Base-by-base conservation (phyloP, 148 eudicot genomes). In the Arbutus unedo region DNA sequence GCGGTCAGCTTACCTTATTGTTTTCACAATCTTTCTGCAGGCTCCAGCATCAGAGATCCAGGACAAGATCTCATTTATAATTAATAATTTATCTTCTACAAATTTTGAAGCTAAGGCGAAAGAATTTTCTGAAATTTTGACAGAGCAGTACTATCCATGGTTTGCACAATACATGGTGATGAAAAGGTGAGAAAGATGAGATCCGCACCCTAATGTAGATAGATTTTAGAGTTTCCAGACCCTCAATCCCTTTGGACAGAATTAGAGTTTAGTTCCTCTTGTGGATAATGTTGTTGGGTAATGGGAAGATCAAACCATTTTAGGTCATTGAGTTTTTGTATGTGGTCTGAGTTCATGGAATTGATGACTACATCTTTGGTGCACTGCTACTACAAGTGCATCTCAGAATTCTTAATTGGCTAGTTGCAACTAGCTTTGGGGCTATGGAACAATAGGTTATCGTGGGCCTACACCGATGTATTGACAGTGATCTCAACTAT, bases 121-220 rank as follows among this genome's bases (percentile, higher is more conserved):
- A 87, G 99, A 96, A 64, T 91, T 96, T 79, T 85, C 90, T 23
- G 98, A 96, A 71, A 83, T 93, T 78, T 87, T 96, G 83, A 93
- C 86, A 76, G 95, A 93, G 88, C 92, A 91, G 77, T 91, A 87
- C 88, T 91, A 86, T 89, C 93, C 97, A 44, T 96, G 99, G 99
- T 96, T 96, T 91, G 98, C 99, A 2, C 99, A 94, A 85, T 94
- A 96, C 89, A 89, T 96, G 94, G 98, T 96, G 81, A 94, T 96
- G 95, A 94, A 94, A 89, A 94, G 99, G 99, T 95, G 72, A 15
- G 74, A 76, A 43, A 54, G 55, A 56, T 41, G 78, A 74, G 78
- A 10, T 79, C 5, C 45, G 2, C 38, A 19, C 50, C 6, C 38
- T 75, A 3, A 48, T 43, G 9, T 72, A 72, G 49, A 4, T 72